A percentile compares a stretch with the other conserved stretches of the same genome.
These are phyloP conservation scores for Mucor mucedo DNA, from an alignment of 371 early-diverging fungal genomes.

Conservation along the genomic window DNA sequence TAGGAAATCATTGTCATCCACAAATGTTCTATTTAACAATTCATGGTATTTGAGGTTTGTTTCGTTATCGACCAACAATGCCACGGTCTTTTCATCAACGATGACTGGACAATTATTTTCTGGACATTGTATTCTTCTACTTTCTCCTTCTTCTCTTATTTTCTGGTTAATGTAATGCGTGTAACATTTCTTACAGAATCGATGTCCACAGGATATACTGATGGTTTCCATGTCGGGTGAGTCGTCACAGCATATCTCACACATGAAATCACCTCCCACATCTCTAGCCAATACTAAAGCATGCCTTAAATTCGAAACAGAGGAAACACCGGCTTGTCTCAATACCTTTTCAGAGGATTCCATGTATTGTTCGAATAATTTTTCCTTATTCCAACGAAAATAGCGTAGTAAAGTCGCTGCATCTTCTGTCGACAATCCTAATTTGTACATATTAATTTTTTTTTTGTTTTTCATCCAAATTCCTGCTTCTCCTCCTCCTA, in stretches of 20 bases:
- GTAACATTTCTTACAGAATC: conserved; percentile 89
- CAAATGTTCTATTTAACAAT: conserved; percentile 85
- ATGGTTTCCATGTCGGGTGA: conserved; percentile 64
- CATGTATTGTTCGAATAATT: conserved; percentile 88
- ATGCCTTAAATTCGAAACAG: conserved; percentile 15
- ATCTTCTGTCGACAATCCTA: conserved; percentile 67
- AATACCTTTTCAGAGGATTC: conserved; percentile 75
- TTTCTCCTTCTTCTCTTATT: conserved; percentile 87
- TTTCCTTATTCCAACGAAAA: conserved; percentile 94
- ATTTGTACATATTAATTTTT: neutral
- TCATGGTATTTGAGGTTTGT: conserved; percentile 70
- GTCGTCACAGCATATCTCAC: conserved; percentile 88
- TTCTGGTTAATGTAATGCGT: conserved; percentile 82
- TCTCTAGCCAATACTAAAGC: conserved; percentile 31
- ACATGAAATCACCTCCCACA: conserved; percentile 65
- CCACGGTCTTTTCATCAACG: conserved; percentile 83
- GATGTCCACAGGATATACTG: conserved; percentile 82
- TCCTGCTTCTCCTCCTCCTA: neutral
- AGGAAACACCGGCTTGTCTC: conserved; percentile 74
- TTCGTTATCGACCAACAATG: conserved; percentile 58
- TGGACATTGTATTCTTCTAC: conserved; percentile 85
- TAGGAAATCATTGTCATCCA: conserved; percentile 81
- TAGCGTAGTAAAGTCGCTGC: conserved; percentile 75
- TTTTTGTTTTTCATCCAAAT: neutral
- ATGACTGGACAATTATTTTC: conserved; percentile 78